Conservation (phyloP, 2,329 filamentous ascomycete genomes). For the Thielaviopsis populi region DNA sequence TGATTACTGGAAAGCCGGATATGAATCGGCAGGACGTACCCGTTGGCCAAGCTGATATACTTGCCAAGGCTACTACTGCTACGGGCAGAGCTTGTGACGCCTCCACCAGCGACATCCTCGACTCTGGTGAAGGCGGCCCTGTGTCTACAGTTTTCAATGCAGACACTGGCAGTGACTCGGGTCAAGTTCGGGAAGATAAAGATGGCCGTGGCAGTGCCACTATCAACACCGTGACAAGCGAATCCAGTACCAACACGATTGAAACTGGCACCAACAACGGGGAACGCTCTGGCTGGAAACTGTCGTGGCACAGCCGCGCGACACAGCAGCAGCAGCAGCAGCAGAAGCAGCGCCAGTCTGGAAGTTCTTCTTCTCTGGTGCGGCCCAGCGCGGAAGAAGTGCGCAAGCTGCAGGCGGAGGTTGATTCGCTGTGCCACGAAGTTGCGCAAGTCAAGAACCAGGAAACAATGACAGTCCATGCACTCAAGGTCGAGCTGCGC, state of each 20-base stretch:
- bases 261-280: neutral
- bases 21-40: neutral
- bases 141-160: too few relatives aligned
- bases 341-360: neutral
- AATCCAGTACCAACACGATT: neutral
- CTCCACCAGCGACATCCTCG: neutral
- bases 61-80: neutral
- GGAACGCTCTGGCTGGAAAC: neutral
- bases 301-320: neutral
- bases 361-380: neutral
- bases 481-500: slow-evolving; percentile 3
- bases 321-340: neutral
- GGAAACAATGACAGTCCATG: slow-evolving; percentile 6
- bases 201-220: neutral
- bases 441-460: slow-evolving; percentile 5
- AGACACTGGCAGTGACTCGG: neutral
- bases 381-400: neutral
- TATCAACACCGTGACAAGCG: neutral
- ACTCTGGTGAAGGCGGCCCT: neutral
- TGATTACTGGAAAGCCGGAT: neutral
- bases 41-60: neutral
- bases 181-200: neutral
- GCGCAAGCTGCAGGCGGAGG: slow-evolving; percentile 7
- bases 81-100: neutral
- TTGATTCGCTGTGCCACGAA: slow-evolving; percentile 2